These are phyloP conservation scores for Pulveroboletus sp. DNA, from an alignment of 768 basidiomycete genomes.

Conservation along the genomic window DNA sequence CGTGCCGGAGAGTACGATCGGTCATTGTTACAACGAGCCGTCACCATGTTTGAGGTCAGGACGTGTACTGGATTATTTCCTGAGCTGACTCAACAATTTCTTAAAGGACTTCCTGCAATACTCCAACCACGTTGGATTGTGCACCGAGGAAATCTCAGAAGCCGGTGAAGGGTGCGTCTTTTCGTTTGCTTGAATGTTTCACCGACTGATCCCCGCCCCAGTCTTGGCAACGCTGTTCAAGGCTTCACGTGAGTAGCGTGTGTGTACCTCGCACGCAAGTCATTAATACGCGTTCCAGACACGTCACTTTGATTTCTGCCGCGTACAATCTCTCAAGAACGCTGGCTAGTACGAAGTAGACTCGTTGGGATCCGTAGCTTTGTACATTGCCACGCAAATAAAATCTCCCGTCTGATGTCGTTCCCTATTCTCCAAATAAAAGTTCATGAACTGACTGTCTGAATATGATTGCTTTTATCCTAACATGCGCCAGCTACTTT, in stretches of 20 bases:
- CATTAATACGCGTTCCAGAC: conserved; percentile 36
- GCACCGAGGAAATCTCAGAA: conserved; percentile 81
- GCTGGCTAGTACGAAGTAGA: conserved; percentile 13
- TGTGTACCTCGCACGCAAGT: background rate
- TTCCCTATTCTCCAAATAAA: background rate
- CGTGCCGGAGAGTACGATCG: conserved; percentile 79
- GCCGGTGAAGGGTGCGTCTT: conserved; percentile 71
- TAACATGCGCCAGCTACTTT: no score
- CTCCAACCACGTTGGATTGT: conserved; percentile 83
- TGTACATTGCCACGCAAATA: background rate
- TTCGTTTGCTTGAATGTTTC: background rate
- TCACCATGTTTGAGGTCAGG: conserved; percentile 85
- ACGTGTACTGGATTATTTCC: background rate
- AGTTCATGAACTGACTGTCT: no score
- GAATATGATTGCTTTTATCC: no score
- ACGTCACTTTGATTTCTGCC: conserved; percentile 80
- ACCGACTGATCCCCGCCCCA: conserved; percentile 24
- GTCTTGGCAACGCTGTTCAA: conserved; percentile 84
- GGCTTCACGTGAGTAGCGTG: conserved; percentile 70
- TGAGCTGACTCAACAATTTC: background rate
- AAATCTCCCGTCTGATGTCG: background rate
- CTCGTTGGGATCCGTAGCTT: background rate
- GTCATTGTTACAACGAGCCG: conserved; percentile 58
- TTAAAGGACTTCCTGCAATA: conserved; percentile 71
- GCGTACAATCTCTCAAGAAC: conserved; percentile 81